A percentile compares a stretch with the other conserved stretches of the same genome.
phyloP scores from a whole-genome alignment of 2,329 filamentous ascomycete genomes.

The Penicillium sp. region DNA sequence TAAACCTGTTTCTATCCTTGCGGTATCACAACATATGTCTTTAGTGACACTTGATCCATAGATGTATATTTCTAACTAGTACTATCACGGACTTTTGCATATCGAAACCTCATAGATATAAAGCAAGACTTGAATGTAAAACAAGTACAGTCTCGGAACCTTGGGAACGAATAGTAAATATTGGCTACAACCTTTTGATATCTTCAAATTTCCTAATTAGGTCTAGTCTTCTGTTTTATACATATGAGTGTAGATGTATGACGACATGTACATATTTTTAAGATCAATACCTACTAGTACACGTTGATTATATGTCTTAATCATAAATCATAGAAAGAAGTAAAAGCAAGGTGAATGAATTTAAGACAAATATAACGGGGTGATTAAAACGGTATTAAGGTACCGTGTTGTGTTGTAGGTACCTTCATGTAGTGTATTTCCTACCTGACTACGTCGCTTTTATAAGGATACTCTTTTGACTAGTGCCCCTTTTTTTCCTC shows the following conservation, averaged over 20 bases:
- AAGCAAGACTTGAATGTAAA: not conserved
- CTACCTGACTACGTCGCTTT: too few species aligned
- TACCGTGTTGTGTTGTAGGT: too few species aligned
- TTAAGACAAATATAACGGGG: too few species aligned
- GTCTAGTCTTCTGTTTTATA: not conserved
- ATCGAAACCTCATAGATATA: not conserved
- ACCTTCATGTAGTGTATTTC: too few species aligned
- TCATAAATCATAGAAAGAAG: too few species aligned
- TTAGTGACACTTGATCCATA: not conserved
- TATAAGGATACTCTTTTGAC: too few species aligned
- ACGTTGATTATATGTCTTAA: too few species aligned
- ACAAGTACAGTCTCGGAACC: not conserved
- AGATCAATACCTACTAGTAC: too few species aligned
- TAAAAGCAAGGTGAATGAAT: too few species aligned
- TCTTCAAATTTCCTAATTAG: not conserved
- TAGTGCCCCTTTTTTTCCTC: too few species aligned
- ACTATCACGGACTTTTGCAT: not conserved
- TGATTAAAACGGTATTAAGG: too few species aligned
- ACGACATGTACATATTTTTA: not conserved
- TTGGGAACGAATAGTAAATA: not conserved
- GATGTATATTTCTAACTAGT: not conserved
- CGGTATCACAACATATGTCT: not conserved
- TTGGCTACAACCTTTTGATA: not conserved
- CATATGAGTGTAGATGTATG: not conserved
- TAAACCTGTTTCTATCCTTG: not conserved